Evolutionary conservation across 2,329 filamentous ascomycete genomes (phyloP), one percentile per base, ranked within the genome.

Genomic region (Trichoderma guizhouense): DNA sequence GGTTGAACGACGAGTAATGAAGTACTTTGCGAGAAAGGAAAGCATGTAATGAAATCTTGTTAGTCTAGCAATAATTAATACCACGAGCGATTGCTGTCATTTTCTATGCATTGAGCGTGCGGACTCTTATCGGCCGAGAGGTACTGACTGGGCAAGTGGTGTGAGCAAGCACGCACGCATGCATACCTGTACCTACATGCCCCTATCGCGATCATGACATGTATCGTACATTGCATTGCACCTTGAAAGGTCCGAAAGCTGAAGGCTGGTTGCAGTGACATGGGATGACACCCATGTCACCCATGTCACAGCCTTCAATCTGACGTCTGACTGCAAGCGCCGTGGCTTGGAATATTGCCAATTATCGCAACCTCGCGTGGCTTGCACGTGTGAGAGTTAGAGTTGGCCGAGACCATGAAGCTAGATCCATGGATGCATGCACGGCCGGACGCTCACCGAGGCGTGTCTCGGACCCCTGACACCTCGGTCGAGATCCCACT

Each of bases 1-100:
- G 93, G 92, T 79, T 88, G 21, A 79, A 76, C 73, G 82, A 76
- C 30, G 67, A 30, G 34, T 62, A 28, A 61, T 62, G 36, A 34
- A 15, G n/a, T 60, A 26, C n/a, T 60, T 58, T 7, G 43, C 53
- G 24, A 32, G 18, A 43, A 43, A 30, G 12, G 24, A 12, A 12
- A 51, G 68, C 58, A 24, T 43, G 32, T 71, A 47, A 64, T 71
- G 57, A 57, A 53, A 63, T 70, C 34, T 26, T 53, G 58, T 69
- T 61, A 68, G 55, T 43, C 47, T 36, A 58, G 18, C 12, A 65
- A 65, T 24, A 7, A 8, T 39, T 57, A 57, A 57, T 57, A 67
- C 36, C 24, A 57, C 51, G 12, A 66, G 64, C 51, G 64, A 32
- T 36, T 39, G 47, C 64, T 18, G 24, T 18, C n/a, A 34, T 39